These are phyloP conservation scores for Byssoonygena ceratinophila DNA, from an alignment of 2,329 filamentous ascomycete species.

Conservation along the genomic window DNA sequence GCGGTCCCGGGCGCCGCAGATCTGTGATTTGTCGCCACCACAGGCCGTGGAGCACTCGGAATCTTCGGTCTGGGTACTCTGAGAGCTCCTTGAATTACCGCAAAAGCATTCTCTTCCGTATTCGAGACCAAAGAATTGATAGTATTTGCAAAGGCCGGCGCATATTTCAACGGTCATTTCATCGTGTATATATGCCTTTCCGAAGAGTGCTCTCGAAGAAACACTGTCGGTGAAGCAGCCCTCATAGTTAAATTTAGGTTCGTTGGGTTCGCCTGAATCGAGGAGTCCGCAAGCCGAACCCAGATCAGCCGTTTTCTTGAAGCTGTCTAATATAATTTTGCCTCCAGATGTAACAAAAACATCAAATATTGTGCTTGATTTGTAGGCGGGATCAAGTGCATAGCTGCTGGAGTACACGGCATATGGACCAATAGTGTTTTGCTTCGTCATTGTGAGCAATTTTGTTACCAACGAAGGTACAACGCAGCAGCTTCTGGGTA, in stretches of 20 bases:
- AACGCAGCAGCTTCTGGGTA: constrained; percentile 13
- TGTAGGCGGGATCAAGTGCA: constrained; percentile 3
- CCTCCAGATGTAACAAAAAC: constrained; percentile 3
- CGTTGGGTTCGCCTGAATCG: background rate
- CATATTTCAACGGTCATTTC: constrained; percentile 11
- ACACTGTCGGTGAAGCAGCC: constrained; percentile 15
- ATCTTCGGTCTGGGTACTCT: background rate
- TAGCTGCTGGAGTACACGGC: constrained; percentile 11
- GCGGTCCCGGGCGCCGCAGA: constrained; percentile 10
- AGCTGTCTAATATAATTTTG: constrained; percentile 6
- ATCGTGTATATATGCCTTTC: constrained; percentile 3
- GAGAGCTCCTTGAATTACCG: constrained; percentile 3
- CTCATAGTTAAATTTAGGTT: constrained; percentile 8
- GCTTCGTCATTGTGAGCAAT: constrained; percentile 9
- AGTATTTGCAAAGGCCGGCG: constrained; percentile 7
- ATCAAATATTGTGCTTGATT: constrained; percentile 11
- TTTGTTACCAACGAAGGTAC: constrained; percentile 10
- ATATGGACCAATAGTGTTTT: constrained; percentile 11
- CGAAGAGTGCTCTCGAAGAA: constrained; percentile 6
- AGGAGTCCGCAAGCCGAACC: constrained; percentile 8
- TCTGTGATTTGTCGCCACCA: constrained; percentile 11
- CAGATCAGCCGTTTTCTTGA: constrained; percentile 12
- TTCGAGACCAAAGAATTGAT: constrained; percentile 15
- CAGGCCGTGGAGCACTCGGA: constrained; percentile 11
- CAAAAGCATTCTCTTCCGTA: constrained; percentile 15